Evolutionary conservation across 202 grass and related monocot genomes (phyloP), one percentile per base, ranked within the genome.

Genomic region (Digitaria exilis): DNA sequence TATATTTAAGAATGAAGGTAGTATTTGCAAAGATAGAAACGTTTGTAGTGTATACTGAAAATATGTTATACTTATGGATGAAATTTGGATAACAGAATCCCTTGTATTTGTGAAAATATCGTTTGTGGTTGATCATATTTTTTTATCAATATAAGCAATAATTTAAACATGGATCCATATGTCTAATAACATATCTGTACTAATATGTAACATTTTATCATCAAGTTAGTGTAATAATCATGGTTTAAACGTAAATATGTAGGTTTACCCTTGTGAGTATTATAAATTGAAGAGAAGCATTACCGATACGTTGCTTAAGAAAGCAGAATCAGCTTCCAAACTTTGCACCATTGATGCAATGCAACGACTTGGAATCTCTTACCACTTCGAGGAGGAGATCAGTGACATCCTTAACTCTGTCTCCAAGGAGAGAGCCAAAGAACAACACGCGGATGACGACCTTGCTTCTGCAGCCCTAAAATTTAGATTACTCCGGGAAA

Each of bases 401-500:
- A 65, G 52, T 41, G 30, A 41, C 46, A 45, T 48, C 7, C 77
- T 89, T 9, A 26, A 22, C n/a, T 57, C 63, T 41, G 42, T 85
- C 30, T 68, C 34, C 9, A 74, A 65, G 21, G 44, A 86, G 7
- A 34, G 35, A 52, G 62, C 71, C 17, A 45, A 43, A 44, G n/a
- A 24, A 10, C 65, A 68, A 43, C 10, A 43, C 2, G 44, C 4
- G n/a, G 60, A 82, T 35, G 79, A 71, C 51, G 28, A 46, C 44
- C 2, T 43, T 82, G 51, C 70, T 65, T 80, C 64, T 3, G 30
- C 49, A 9, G 63, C 84, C 25, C 63, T 93, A 30, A 55, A 74
- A 16, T 90, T 93, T 54, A 78, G 64, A 25, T 75, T 93, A 50
- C 87, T 87, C 11, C 82, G 91, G 71, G 59, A 84, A 30, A 79